Evolutionary conservation across 75 land plant genomes (phyloP), one percentile per base, ranked within the genome.

Genomic region (Gnetum montanum): DNA sequence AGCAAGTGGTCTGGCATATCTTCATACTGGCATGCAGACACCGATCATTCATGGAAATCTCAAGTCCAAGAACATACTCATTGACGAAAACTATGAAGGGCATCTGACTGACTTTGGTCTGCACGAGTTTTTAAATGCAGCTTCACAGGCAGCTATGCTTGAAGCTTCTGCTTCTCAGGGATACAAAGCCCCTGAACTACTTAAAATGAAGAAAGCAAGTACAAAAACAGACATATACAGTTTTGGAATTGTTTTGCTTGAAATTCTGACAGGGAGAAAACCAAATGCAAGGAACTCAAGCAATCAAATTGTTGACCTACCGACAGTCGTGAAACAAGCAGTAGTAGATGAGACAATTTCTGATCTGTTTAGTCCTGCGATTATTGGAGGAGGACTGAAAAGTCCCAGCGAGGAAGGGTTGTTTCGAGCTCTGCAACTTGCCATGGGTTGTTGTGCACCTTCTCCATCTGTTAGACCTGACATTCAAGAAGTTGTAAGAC

Each of bases 381-480:
- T 72, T 74, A 44, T 31, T 26, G 57, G 22, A 36, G 49, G 38
- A 43, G 58, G 45, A 59, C 36, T 37, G 51, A 52, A 48, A 34
- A 46, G 50, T 22, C 46, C 62, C 10, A 69, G 50, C 0, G 86
- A 79, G 53, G 90, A 89, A 36, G 25, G 64, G 19, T 47, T 80
- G 59, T 67, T 84, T 29, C 70, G 59, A 38, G 70, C 65, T 37
- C 70, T 85, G 45, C 80, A 82, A 43, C 76, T 89, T 29, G 90
- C 95, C 6, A 85, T 85, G 83, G 71, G 83, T 47, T 89, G 95
- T 55, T 89, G 95, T 37, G 80, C 95, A 13, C 81, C 90, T 35
- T 73, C 80, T 1, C 86, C 90, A 10, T 25, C 68, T 44, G 49
- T 78, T 10, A 73, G 95, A 57, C 95, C 95, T 2, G 68, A 71